phyloP scores from a whole-genome alignment of 495 filamentous ascomycete species.

The Cercophora newfieldiana region DNA sequence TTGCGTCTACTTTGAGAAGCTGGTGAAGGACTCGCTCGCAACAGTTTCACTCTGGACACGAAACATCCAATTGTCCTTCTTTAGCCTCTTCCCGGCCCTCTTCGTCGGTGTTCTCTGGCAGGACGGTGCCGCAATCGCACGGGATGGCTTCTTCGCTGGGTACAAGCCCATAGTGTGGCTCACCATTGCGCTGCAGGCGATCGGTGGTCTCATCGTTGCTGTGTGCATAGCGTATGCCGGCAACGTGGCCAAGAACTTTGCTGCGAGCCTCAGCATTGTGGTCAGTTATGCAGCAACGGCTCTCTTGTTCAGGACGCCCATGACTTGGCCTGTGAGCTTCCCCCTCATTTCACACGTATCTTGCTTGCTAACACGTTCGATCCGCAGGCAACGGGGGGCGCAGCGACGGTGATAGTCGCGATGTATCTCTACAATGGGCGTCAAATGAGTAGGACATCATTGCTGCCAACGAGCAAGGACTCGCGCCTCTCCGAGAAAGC shows the following conservation, averaged over 20 bases:
- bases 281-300: constrained; percentile 30
- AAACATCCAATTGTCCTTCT: constrained; percentile 72
- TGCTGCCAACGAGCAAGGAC: constrained; percentile 25
- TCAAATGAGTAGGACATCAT: background rate
- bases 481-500: constrained; percentile 13
- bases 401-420: constrained; percentile 21
- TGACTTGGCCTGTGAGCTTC: constrained; percentile 28
- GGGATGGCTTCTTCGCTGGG: constrained; percentile 68
- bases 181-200: constrained; percentile 61
- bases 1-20: constrained; percentile 71
- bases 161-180: constrained; percentile 72
- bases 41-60: constrained; percentile 66
- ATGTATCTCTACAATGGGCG: constrained; percentile 27
- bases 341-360: background rate
- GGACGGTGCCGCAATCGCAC: constrained; percentile 65
- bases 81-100: constrained; percentile 68
- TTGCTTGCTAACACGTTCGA: background rate
- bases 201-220: constrained; percentile 66
- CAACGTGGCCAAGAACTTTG: constrained; percentile 65
- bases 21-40: constrained; percentile 62
- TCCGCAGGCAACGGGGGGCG: constrained; percentile 24
- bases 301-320: constrained; percentile 21
- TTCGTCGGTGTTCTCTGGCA: constrained; percentile 71
- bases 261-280: constrained; percentile 65
- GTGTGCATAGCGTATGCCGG: constrained; percentile 64